Conservation (phyloP, 2,329 filamentous ascomycete species). For the Arachnopeziza araneosa region DNA sequence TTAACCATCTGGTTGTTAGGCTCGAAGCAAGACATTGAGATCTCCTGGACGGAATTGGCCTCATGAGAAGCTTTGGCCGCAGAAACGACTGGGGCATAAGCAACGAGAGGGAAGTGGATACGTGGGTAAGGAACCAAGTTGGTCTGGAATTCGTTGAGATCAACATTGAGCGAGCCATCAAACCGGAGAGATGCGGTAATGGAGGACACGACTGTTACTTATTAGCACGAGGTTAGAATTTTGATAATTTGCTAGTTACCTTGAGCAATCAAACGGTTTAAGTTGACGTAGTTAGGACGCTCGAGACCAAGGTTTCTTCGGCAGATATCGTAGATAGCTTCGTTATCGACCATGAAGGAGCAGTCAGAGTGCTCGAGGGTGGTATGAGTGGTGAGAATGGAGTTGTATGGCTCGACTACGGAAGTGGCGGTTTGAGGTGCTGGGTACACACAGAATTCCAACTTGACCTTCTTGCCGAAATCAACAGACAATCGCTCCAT, state of each 20-base stretch:
- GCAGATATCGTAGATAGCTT: conserved; percentile 99
- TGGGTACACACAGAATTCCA: conserved; percentile 99
- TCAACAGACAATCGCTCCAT: conserved; percentile 99
- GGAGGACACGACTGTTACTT: conserved; percentile 78
- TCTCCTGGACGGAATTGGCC: conserved; percentile 96
- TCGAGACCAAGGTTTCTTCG: conserved; percentile 94
- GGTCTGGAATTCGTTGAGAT: conserved; percentile 99
- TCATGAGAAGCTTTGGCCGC: conserved; percentile 95
- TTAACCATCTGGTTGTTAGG: conserved; percentile 99
- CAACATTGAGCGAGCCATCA: conserved; percentile 97
- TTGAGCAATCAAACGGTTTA: conserved; percentile 98
- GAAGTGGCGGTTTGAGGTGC: conserved; percentile 95
- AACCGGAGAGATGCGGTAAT: conserved; percentile 98
- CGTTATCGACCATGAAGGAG: conserved; percentile 99
- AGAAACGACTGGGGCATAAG: conserved; percentile 91
- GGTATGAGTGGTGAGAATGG: conserved; percentile 97
- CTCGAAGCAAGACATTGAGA: conserved; percentile 99
- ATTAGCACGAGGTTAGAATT: background rate
- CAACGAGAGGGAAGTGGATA: conserved; percentile 98
- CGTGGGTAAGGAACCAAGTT: conserved; percentile 98
- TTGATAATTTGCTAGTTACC: conserved; percentile 44
- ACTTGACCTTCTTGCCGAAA: conserved; percentile 99
- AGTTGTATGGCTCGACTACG: conserved; percentile 99
- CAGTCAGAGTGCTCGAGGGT: conserved; percentile 99
- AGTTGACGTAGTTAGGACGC: conserved; percentile 96